These are phyloP conservation scores for Venustampulla echinocandica DNA, from an alignment of 495 filamentous ascomycete genomes.

Conservation along the genomic window DNA sequence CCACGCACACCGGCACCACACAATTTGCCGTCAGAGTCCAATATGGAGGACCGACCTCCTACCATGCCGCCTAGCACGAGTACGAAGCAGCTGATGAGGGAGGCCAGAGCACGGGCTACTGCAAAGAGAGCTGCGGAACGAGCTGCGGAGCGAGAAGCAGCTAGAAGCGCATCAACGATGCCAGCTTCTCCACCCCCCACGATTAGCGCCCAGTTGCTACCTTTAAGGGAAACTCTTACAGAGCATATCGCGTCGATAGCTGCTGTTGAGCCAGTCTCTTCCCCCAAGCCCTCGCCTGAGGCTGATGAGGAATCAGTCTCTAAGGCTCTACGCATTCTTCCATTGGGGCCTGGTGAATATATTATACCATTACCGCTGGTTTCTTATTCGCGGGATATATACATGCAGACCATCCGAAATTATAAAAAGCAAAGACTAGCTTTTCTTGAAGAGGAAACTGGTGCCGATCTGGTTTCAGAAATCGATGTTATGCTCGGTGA, in stretches of 20 bases:
- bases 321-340: neutral
- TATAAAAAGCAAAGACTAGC: constrained; percentile 4
- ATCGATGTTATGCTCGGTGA: constrained; percentile 20
- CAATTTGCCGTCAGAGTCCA: neutral
- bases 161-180: constrained; percentile 5
- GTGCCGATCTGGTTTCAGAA: constrained; percentile 4
- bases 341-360: constrained; percentile 8
- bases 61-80: neutral
- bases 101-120: neutral
- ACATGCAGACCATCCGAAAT: constrained; percentile 9
- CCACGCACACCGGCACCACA: neutral
- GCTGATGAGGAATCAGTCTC: neutral
- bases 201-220: neutral
- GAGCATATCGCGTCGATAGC: neutral
- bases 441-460: constrained; percentile 12
- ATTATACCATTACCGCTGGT: constrained; percentile 18
- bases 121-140: constrained; percentile 1
- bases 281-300: neutral
- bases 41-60: neutral
- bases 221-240: neutral
- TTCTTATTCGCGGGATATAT: constrained; percentile 14
- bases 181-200: constrained; percentile 2
- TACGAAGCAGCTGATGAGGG: neutral
- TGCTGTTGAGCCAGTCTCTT: neutral
- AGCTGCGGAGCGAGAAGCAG: constrained; percentile 3